Evolutionary conservation across 192 early-diverging fungal genomes (phyloP), one percentile per base, ranked within the genome.

Genomic region (Coemansia sp.): DNA sequence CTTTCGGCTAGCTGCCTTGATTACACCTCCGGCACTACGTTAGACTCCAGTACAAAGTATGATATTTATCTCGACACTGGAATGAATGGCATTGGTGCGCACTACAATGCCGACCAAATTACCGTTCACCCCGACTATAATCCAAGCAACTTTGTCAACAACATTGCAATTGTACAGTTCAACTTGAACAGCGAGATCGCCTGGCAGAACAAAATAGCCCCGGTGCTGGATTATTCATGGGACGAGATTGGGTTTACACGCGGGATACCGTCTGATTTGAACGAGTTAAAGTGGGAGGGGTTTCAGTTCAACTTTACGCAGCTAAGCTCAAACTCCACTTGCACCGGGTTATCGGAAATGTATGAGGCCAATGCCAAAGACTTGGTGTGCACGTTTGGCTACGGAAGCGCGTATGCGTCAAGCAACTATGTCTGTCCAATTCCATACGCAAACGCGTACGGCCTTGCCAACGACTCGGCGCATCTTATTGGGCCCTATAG

Each of bases 401-500:
- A n/a, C n/a, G n/a, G n/a, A n/a, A 28, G 27, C 7, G 19, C 20
- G 10, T 30, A 17, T 9, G 2, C 28, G 4, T n/a, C 23, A 9
- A 1, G n/a, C 2, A 28, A n/a, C 17, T 5, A 28, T 8, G 0
- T 8, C 2, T 48, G 45, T 28, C 15, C 15, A 2, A 29, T 30
- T 17, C 26, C 45, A 2, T 22, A 9, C 9, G 47, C 17, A 8
- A 25, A n/a, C 17, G 17, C 31, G 10, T 31, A 30, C 8, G 47
- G 47, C 10, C 20, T 34, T 3, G 19, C 35, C 19, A 36, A 36
- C 17, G 39, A 22, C 26, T 19, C 28, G 6, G 38, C 27, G 11
- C 60, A 55, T 29, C 46, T 50, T 14, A 39, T 56, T 9, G 58
- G 64, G 7, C 12, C 58, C 1, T 51, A 54, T 14, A 67, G 64